These are phyloP conservation scores for Helichrysum umbraculigerum DNA, from an alignment of 129 eudicot species.

Conservation along the genomic window DNA sequence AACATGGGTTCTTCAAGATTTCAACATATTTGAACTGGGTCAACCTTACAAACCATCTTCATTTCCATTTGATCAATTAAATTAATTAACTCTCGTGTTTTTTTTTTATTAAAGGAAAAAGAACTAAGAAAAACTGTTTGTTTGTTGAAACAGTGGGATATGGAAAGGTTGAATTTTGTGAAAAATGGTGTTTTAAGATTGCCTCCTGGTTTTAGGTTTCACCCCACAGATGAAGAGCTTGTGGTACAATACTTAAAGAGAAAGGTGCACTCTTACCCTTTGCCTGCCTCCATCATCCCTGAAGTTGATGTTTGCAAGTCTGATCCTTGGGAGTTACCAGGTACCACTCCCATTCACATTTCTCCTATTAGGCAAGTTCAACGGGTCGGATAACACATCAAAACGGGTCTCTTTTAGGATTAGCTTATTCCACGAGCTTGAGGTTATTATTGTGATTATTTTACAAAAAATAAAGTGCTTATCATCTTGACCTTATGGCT, in stretches of 20 bases:
- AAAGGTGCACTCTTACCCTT: conserved; percentile 40
- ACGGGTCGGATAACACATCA: background rate
- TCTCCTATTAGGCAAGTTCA: background rate
- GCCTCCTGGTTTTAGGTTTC: conserved; percentile 67
- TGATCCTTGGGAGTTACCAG: conserved; percentile 49
- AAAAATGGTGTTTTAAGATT: conserved; percentile 48
- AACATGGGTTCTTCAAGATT: conserved; percentile 19
- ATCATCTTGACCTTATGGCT: background rate
- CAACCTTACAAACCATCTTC: background rate
- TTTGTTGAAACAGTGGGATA: background rate
- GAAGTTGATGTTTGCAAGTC: conserved; percentile 36
- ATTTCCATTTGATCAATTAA: background rate
- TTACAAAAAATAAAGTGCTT: background rate
- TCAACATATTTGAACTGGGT: conserved; percentile 7
- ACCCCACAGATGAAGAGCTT: conserved; percentile 53
- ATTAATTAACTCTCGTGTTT: background rate
- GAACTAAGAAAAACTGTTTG: background rate
- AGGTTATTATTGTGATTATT: no score
- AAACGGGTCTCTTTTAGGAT: background rate
- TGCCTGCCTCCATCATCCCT: conserved; percentile 48
- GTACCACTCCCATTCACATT: conserved; percentile 3
- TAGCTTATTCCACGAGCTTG: background rate
- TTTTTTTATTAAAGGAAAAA: no score
- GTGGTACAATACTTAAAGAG: conserved; percentile 43
- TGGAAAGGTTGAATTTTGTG: conserved; percentile 27